These are phyloP conservation scores for Neurospora cerealis DNA, from an alignment of 495 filamentous ascomycete species.

Conservation along the genomic window DNA sequence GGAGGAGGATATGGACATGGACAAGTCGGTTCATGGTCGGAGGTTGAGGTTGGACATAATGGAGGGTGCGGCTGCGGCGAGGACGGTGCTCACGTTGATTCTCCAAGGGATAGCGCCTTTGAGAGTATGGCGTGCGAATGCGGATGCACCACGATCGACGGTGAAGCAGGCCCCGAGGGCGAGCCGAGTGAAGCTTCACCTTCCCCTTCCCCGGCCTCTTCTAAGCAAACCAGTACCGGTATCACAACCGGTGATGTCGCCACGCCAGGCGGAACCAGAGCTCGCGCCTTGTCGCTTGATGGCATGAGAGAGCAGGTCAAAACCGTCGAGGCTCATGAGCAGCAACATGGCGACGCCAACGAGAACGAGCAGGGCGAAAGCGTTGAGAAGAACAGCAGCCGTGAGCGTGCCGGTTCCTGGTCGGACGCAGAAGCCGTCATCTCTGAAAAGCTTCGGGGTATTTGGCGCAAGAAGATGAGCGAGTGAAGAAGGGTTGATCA, in stretches of 20 bases:
- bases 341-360: not conserved
- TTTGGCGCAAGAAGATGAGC: not conserved
- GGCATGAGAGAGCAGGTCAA: not conserved
- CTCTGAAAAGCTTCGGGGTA: not conserved
- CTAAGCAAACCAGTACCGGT: not conserved
- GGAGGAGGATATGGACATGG: not conserved
- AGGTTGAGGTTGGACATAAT: not conserved
- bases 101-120: not conserved
- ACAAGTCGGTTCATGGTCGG: not conserved
- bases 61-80: not conserved
- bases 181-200: not conserved
- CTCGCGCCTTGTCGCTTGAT: not conserved
- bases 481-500: not conserved
- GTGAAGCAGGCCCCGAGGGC: not conserved
- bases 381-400: not conserved
- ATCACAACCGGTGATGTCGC: no score
- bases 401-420: not conserved
- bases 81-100: not conserved
- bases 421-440: not conserved
- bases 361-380: not conserved
- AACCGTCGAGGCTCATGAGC: not conserved
- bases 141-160: not conserved
- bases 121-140: not conserved
- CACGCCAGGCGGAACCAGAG: not conserved
- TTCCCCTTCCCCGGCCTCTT: not conserved